Base-by-base conservation (phyloP, 805 yeast species). In the Nakazawaea molendinolei region DNA sequence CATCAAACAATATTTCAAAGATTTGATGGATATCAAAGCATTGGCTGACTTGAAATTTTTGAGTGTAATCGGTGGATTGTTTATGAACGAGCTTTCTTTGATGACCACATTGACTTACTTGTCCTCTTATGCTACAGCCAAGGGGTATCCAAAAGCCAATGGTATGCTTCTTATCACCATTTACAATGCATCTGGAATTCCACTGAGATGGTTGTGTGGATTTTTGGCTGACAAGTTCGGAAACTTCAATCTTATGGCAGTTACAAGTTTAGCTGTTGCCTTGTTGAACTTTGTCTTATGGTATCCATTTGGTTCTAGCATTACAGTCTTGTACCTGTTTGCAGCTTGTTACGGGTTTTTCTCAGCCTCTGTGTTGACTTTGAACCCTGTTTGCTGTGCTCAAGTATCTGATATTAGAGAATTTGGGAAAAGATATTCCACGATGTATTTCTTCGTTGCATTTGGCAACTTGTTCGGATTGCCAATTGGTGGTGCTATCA, bases 371-470 rank as follows among this genome's bases (percentile, higher is more conserved):
- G 71, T 78, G 5, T 63, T 81, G 31, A 69, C 84, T 1, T 53
- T 80, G 34, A 67, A 78, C 0, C 84, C 86, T 0, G 81, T 76
- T 3, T 76, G 85, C 35, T 64, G 79, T 26, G 71, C 79, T 1
- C 68, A 70, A 34, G 70, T 79, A 15, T 69, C 79, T 8, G 67
- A 67, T 8, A 74, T 76, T 0, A 61, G 66, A 39, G 71, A 76
- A 38, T 81, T 79, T 51, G 89, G 89, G 14, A 76, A 73, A 43
- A 57, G 81, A 15, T 82, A 75, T 44, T 87, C 87, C 0, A 67
- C 85, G 12, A 69, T 77, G 42, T 79, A 77, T 51, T 75, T 74
- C 33, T 54, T 76, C 46, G 76, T 74, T 9, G 70, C 85, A 34
- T 52, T 75, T 31, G 59, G 67, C 13, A 58, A 64, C 26, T 52